Conservation (phyloP, 352 stramenopile species). For the Pythium sukuiense region DNA sequence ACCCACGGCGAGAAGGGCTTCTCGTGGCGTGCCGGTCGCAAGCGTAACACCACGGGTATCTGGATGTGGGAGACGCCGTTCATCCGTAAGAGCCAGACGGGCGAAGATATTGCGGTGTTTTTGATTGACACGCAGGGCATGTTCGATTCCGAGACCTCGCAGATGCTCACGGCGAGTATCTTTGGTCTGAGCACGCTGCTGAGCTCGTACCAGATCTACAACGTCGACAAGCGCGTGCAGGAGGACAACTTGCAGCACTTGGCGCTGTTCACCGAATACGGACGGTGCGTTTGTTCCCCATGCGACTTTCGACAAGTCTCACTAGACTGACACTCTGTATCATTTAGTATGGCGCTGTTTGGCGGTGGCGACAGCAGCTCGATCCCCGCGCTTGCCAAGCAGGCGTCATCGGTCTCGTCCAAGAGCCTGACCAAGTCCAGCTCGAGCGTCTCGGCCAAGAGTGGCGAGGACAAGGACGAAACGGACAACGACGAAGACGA, state of each 20-base stretch:
- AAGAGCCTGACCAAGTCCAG: slow-evolving; percentile 40
- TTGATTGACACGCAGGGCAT: slow-evolving; percentile 99
- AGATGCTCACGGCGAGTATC: slow-evolving; percentile 98
- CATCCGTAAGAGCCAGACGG: slow-evolving; percentile 86
- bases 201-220: slow-evolving; percentile 98
- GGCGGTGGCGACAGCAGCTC: slow-evolving; percentile 40
- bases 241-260: slow-evolving; percentile 99
- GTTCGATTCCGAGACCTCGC: slow-evolving; percentile 99
- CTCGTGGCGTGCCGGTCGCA: slow-evolving; percentile 94
- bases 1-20: slow-evolving; percentile 90
- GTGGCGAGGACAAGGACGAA: slow-evolving; percentile 17
- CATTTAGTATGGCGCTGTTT: slow-evolving; percentile 71
- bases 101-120: slow-evolving; percentile 93
- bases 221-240: slow-evolving; percentile 98
- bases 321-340: neutral
- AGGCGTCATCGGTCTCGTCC: slow-evolving; percentile 19
- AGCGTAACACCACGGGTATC: slow-evolving; percentile 98
- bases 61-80: slow-evolving; percentile 99
- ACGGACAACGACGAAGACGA: slow-evolving; percentile 32
- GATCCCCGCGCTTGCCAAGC: slow-evolving; percentile 25
- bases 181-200: slow-evolving; percentile 98
- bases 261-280: slow-evolving; percentile 99
- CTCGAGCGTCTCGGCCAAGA: slow-evolving; percentile 41
- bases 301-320: neutral
- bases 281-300: slow-evolving; percentile 55